Evolutionary conservation across 2,329 filamentous ascomycete species (phyloP), one percentile per base, ranked within the genome.

Genomic region (Dothistroma pini): DNA sequence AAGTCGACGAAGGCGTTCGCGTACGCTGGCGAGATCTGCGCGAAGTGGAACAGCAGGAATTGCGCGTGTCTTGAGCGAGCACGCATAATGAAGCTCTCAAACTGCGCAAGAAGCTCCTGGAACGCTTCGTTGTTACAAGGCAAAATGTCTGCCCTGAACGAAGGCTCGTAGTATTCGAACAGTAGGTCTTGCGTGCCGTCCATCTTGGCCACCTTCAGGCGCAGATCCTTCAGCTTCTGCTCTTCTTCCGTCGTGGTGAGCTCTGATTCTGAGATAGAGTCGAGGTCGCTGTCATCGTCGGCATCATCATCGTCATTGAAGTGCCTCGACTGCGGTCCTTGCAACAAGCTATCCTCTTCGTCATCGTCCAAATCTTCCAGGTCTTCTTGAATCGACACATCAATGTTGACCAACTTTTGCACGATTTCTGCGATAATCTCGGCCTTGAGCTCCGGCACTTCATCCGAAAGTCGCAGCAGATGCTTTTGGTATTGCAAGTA

Each of bases 31-130:
- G 91, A 90, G 60, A 84, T 85, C 75, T 99, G 93, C 16, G 90
- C 90, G 73, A 96, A 97, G 76, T 97, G 93, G 77, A 99, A 99
- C 55, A 97, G 83, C 53, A 99, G 84, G 70, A 97, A 99, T 71
- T 99, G 95, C 0, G 92, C 92, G 74, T 97, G 93, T 35, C 95
- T 88, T 25, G 92, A 96, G 68, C 91, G 90, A 14, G 92, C 96
- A 3, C 93, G 92, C 32, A 99, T 83, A 61, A 99, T 91, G 70
- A 92, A 91, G 72, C 86, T 89, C 63, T 88, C 85, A 71, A 99
- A 99, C 73, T 96, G 92, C 54, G 87, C 85, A 31, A 97, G 82
- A 44, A 99, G 82, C 58, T 90, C 86, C 57, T 90, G 88, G 68
- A 96, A 90, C 54, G 86, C 86, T 59, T 87, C 86, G 65, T 89